These are phyloP conservation scores for Phytophthora pinifolia DNA, from an alignment of 352 stramenopile species.

Conservation along the genomic window DNA sequence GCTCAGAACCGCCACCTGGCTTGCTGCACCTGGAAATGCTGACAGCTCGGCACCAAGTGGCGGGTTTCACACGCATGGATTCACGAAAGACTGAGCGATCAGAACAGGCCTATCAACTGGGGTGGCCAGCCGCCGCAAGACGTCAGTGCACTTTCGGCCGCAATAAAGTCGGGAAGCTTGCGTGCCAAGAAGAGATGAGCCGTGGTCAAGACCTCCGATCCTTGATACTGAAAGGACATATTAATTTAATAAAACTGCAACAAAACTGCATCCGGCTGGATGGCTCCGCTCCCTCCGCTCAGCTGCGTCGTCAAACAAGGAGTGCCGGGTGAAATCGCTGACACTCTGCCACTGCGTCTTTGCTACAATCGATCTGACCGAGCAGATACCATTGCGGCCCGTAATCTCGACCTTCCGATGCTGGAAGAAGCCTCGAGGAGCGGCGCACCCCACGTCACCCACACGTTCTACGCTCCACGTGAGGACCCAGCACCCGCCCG, in stretches of 20 bases:
- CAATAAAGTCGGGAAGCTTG: constrained; percentile 4
- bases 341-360: constrained; percentile 16
- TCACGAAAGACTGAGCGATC: neutral
- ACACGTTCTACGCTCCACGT: constrained; percentile 12
- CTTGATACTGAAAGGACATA: neutral
- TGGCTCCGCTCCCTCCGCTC: constrained; percentile 1
- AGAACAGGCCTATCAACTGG: constrained; percentile 6
- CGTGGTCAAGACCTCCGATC: no score
- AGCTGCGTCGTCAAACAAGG: constrained; percentile 11
- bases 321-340: neutral
- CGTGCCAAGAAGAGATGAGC: no score
- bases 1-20: constrained; percentile 28
- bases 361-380: constrained; percentile 11
- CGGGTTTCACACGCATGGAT: constrained; percentile 8
- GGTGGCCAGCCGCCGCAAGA: neutral
- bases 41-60: constrained; percentile 10
- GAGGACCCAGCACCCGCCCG: constrained; percentile 4
- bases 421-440: constrained; percentile 11
- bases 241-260: neutral
- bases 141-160: neutral
- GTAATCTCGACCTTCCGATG: constrained; percentile 11
- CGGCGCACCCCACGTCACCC: constrained; percentile 3
- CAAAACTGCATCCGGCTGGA: neutral
- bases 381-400: constrained; percentile 18
- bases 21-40: constrained; percentile 8